Conservation (phyloP, 2,329 filamentous ascomycete species). For the Zymoseptoria pseudotritici region DNA sequence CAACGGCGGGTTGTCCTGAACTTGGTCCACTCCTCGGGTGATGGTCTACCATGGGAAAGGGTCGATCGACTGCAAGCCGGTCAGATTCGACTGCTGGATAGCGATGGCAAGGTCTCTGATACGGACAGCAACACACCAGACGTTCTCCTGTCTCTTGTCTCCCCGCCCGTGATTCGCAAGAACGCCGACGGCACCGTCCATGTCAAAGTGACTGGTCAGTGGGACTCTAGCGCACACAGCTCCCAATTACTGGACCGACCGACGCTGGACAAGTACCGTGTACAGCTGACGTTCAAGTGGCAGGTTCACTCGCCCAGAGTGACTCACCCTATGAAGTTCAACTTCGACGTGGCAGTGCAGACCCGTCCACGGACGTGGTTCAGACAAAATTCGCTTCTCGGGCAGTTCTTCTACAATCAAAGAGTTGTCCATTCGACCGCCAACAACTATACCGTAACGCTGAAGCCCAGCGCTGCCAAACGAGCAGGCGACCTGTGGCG, state of each 20-base stretch:
- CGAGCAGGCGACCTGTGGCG: slow-evolving; percentile 89
- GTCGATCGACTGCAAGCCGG: slow-evolving; percentile 71
- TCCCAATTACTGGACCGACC: slow-evolving; percentile 90
- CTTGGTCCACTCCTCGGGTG: slow-evolving; percentile 84
- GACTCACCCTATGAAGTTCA: slow-evolving; percentile 81
- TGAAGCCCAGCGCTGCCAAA: slow-evolving; percentile 85
- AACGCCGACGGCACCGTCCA: slow-evolving; percentile 87
- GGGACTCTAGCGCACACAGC: slow-evolving; percentile 90
- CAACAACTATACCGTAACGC: slow-evolving; percentile 75
- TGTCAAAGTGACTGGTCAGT: slow-evolving; percentile 81
- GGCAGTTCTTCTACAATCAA: slow-evolving; percentile 75
- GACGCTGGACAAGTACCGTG: slow-evolving; percentile 84
- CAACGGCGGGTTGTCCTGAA: slow-evolving; percentile 82
- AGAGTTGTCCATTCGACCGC: slow-evolving; percentile 82
- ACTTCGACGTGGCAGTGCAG: slow-evolving; percentile 71
- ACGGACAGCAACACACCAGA: slow-evolving; percentile 60
- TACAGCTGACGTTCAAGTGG: slow-evolving; percentile 83
- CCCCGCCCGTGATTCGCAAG: slow-evolving; percentile 69
- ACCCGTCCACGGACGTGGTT: slow-evolving; percentile 78
- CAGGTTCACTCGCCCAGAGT: slow-evolving; percentile 77
- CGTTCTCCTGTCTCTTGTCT: slow-evolving; percentile 67
- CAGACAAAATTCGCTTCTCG: slow-evolving; percentile 78
- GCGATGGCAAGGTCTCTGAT: slow-evolving; percentile 75
- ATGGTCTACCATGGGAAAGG: slow-evolving; percentile 81
- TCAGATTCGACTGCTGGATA: slow-evolving; percentile 74